Evolutionary conservation across 2,329 filamentous ascomycete genomes (phyloP).

Genomic region (Aspergillus sp.): DNA sequence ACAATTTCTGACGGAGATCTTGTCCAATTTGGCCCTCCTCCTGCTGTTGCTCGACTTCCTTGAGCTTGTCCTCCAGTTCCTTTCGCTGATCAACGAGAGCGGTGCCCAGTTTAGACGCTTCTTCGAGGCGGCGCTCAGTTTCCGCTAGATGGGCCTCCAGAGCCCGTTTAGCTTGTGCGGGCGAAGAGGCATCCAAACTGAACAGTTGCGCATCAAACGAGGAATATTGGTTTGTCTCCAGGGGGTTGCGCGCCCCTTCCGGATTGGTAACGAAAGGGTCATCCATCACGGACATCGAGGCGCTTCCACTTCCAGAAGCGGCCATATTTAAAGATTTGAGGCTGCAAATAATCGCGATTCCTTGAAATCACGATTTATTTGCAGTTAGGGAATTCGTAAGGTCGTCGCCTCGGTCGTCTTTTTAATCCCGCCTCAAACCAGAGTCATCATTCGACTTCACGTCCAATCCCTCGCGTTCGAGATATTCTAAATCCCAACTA

Average conservation of each 20-base stretch:
- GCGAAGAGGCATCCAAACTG: slow-evolving; percentile 76
- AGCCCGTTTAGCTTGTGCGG: slow-evolving; percentile 81
- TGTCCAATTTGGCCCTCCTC: slow-evolving; percentile 75
- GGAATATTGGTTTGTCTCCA: slow-evolving; percentile 68
- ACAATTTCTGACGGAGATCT: slow-evolving; percentile 77
- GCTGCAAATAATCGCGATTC: slow-evolving; percentile 11
- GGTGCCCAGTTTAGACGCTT: slow-evolving; percentile 85
- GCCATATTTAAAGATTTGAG: slow-evolving; percentile 10
- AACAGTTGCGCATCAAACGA: slow-evolving; percentile 80
- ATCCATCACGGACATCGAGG: slow-evolving; percentile 34
- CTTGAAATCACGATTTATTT: slow-evolving; percentile 23
- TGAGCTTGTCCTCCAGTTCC: slow-evolving; percentile 75
- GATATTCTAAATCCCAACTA: not conserved
- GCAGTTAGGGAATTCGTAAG: slow-evolving; percentile 20
- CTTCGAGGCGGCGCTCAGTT: slow-evolving; percentile 85
- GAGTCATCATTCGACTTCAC: slow-evolving; percentile 30
- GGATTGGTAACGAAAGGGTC: slow-evolving; percentile 61
- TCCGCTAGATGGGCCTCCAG: slow-evolving; percentile 90
- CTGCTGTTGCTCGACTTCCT: slow-evolving; percentile 78
- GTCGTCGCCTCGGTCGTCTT: slow-evolving; percentile 23
- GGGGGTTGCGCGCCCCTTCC: slow-evolving; percentile 42
- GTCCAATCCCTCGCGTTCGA: slow-evolving; percentile 5
- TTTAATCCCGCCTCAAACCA: slow-evolving; percentile 23
- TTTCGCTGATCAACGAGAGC: slow-evolving; percentile 84
- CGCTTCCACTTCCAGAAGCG: slow-evolving; percentile 17